Percentiles rank a stretch among this genome's conserved stretches.
Evolutionary conservation across 2,329 filamentous ascomycete genomes (phyloP).

Genomic region (Paraconiothyrium brasiliense): DNA sequence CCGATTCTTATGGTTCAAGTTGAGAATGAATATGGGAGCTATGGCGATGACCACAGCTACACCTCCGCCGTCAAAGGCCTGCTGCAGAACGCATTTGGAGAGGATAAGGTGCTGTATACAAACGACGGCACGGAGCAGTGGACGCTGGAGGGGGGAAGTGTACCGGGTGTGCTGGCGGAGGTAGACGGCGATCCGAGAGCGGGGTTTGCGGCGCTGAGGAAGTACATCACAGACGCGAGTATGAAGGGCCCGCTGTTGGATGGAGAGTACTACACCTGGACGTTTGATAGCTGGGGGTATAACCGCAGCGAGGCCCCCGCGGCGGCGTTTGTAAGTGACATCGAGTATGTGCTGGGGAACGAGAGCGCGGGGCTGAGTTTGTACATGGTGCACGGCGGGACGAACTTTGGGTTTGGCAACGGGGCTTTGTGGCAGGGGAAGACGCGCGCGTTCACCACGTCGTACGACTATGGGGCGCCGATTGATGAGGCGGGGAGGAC

Average conservation of each 20-base stretch:
- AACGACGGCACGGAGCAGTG: slow-evolving; percentile 60
- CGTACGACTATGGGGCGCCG: slow-evolving; percentile 62
- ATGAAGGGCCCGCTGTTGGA: slow-evolving; percentile 58
- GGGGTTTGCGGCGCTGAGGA: slow-evolving; percentile 54
- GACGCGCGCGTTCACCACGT: slow-evolving; percentile 55
- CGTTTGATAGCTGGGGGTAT: slow-evolving; percentile 57
- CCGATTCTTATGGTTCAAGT: slow-evolving; percentile 62
- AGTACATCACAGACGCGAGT: slow-evolving; percentile 55
- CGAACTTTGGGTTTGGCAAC: slow-evolving; percentile 61
- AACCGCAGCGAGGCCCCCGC: slow-evolving; percentile 47
- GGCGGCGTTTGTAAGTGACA: slow-evolving; percentile 29
- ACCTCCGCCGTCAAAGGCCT: slow-evolving; percentile 54
- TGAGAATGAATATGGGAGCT: slow-evolving; percentile 63
- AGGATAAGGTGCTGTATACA: slow-evolving; percentile 59
- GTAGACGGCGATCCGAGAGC: slow-evolving; percentile 57
- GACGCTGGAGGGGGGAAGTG: slow-evolving; percentile 55
- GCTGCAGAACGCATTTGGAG: slow-evolving; percentile 52
- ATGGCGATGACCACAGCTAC: slow-evolving; percentile 58
- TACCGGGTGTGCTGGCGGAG: slow-evolving; percentile 57
- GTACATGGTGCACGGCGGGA: slow-evolving; percentile 65
- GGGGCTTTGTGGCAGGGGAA: slow-evolving; percentile 57
- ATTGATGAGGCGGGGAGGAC: slow-evolving; percentile 61
- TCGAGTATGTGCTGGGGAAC: slow-evolving; percentile 36
- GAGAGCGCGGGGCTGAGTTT: slow-evolving; percentile 56
- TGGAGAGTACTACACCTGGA: slow-evolving; percentile 61